Conservation (phyloP, 2,329 filamentous ascomycete genomes). For the Trichoderma afroharzianum region DNA sequence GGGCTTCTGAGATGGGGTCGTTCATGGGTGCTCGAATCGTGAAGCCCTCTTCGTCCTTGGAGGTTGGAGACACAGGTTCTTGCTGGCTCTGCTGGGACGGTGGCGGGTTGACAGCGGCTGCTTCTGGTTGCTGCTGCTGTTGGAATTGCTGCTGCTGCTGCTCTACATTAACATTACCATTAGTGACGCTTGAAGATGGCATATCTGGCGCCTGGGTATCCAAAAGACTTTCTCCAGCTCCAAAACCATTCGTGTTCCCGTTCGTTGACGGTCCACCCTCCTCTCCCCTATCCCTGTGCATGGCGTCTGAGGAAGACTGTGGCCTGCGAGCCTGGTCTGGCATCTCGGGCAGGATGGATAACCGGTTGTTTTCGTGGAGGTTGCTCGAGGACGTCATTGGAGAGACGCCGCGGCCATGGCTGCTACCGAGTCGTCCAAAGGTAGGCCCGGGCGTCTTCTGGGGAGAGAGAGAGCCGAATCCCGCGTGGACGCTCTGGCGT, state of each 20-base stretch:
- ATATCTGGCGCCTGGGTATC: slow-evolving; percentile 29
- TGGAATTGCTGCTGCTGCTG: slow-evolving; percentile 20
- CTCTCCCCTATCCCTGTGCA: slow-evolving; percentile 16
- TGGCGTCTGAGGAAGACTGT: slow-evolving; percentile 26
- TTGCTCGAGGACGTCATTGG: slow-evolving; percentile 59
- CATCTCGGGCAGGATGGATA: slow-evolving; percentile 57
- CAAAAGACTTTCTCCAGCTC: slow-evolving; percentile 26
- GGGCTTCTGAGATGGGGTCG: slow-evolving; percentile 67
- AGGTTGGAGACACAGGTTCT: not conserved
- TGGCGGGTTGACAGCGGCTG: slow-evolving; percentile 46
- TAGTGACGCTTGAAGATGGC: slow-evolving; percentile 36
- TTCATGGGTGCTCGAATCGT: slow-evolving; percentile 63
- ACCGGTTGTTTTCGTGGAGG: slow-evolving; percentile 50
- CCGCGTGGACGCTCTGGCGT: slow-evolving; percentile 62
- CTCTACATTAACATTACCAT: slow-evolving; percentile 46
- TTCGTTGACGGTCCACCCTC: slow-evolving; percentile 18
- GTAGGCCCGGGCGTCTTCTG: slow-evolving; percentile 46
- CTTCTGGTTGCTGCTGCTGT: slow-evolving; percentile 35
- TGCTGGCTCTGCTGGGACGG: slow-evolving; percentile 43
- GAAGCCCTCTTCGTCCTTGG: slow-evolving; percentile 69
- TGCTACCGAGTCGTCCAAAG: slow-evolving; percentile 63
- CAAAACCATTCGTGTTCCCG: slow-evolving; percentile 43
- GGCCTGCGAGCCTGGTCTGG: slow-evolving; percentile 39
- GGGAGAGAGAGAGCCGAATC: slow-evolving; percentile 51
- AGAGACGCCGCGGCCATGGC: slow-evolving; percentile 56